These are phyloP conservation scores for Stereocaulon alpinum DNA, from an alignment of 495 filamentous ascomycete species.

Conservation along the genomic window DNA sequence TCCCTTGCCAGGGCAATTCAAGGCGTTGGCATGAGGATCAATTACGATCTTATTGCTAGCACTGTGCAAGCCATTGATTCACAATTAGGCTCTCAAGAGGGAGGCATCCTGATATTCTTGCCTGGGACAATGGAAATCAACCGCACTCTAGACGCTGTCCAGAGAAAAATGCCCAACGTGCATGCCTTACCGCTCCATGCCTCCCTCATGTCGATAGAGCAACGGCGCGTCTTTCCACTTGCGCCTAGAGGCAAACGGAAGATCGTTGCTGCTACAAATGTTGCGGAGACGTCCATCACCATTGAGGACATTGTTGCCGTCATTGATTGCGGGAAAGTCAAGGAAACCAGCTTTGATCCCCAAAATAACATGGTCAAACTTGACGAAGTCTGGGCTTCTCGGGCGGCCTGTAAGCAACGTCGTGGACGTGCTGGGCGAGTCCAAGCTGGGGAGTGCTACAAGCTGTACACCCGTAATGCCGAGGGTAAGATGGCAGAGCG, in stretches of 20 bases:
- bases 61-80: constrained; percentile 71
- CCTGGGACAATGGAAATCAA: constrained; percentile 82
- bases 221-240: constrained; percentile 71
- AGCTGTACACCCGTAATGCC: constrained; percentile 78
- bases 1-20: constrained; percentile 57
- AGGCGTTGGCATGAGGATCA: constrained; percentile 73
- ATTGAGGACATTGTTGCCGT: constrained; percentile 96
- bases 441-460: constrained; percentile 83
- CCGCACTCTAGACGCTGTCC: constrained; percentile 61
- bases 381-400: constrained; percentile 89
- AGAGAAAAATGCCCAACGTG: constrained; percentile 49
- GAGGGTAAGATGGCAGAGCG: constrained; percentile 81
- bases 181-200: constrained; percentile 86
- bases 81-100: constrained; percentile 55
- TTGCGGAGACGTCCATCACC: constrained; percentile 96
- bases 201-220: constrained; percentile 76
- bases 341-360: constrained; percentile 90
- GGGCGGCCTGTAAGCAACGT: constrained; percentile 92
- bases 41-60: constrained; percentile 78
- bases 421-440: constrained; percentile 91
- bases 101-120: constrained; percentile 89
- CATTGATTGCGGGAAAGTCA: constrained; percentile 88
- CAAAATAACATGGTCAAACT: constrained; percentile 90
- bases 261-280: constrained; percentile 88
- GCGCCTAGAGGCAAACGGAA: constrained; percentile 76